These are phyloP conservation scores for Apiospora rasikravindrae DNA, from an alignment of 2,329 filamentous ascomycete genomes.

Conservation along the genomic window DNA sequence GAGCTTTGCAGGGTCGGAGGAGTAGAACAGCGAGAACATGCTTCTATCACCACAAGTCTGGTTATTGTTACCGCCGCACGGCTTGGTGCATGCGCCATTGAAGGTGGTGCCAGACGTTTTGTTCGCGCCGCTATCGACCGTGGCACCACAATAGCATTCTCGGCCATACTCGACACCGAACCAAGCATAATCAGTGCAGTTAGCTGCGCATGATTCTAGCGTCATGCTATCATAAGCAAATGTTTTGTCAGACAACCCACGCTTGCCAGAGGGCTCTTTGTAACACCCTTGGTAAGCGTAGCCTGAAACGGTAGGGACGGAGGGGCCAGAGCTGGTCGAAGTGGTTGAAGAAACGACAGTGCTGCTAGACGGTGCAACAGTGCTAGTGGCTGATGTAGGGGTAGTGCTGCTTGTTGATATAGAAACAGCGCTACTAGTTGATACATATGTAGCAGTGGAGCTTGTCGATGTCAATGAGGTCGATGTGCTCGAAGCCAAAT, in stretches of 20 bases:
- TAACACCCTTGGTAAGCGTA: constrained; percentile 24
- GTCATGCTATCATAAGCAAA: constrained; percentile 39
- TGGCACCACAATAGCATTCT: constrained; percentile 41
- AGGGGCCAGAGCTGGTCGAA: not conserved
- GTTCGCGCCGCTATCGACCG: constrained; percentile 18
- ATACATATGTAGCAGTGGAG: not conserved
- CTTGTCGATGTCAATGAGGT: not conserved
- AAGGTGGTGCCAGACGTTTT: not conserved
- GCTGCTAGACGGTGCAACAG: not conserved
- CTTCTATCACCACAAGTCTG: constrained; percentile 33
- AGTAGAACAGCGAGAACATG: constrained; percentile 28
- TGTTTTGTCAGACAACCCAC: constrained; percentile 22
- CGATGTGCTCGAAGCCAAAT: not conserved
- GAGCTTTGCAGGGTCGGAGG: constrained; percentile 25
- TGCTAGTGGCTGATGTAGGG: not conserved
- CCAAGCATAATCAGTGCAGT: constrained; percentile 38
- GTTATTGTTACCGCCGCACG: constrained; percentile 25
- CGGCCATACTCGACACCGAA: constrained; percentile 44
- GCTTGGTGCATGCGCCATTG: constrained; percentile 5
- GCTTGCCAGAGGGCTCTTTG: constrained; percentile 15
- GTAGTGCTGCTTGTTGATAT: not conserved
- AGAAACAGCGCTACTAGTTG: not conserved
- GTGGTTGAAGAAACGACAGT: not conserved
- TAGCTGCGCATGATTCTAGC: constrained; percentile 41
- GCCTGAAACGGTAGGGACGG: constrained; percentile 18